Evolutionary conservation across 2,329 filamentous ascomycete species (phyloP), one percentile per base, ranked within the genome.

Genomic region (Fusarium sacchari): DNA sequence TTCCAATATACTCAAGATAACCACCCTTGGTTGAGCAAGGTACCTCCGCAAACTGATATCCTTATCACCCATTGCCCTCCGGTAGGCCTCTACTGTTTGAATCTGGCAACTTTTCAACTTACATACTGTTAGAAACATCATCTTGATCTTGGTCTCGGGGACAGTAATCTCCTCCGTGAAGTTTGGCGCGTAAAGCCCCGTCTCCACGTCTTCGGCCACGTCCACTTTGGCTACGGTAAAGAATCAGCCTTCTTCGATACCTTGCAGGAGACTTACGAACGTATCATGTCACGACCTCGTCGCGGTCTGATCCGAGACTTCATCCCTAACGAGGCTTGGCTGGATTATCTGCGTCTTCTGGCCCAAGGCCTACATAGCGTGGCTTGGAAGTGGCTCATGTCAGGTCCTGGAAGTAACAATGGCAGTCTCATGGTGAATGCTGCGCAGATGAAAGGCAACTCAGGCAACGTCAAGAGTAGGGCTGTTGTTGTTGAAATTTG

Each of bases 131-230:
- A 89, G 86, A 89, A 89, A 80, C 86, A 90, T 78, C 94, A 97
- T 79, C 85, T 91, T 39, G 92, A 92, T 74, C 87, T 90, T 57
- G 90, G 87, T 6, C 83, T 94, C 49, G 94, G 94, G 62, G 95
- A 93, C 73, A 88, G 90, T 12, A 87, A 89, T 63, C 86, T 97
- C 11, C 86, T 96, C 11, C 82, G 86, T 20, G 94, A 97, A 78
- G 82, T 93, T 24, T 94, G 92, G 90, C 89, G 92, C 40, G 90
- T 94, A 17, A 90, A 89, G 70, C 95, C 95, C 0, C 85, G 85
- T 18, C 84, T 97, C 20, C 94, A 97, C 81, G 88, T 97, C 53
- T 97, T 96, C 80, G 95, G 94, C 2, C 95, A 97, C 81, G 88
- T 95, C 30, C 95, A 97, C 83, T 92, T 88, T 78, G 93, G 90